These are phyloP conservation scores for Rhytidhysteron rufulum DNA, from an alignment of 2,329 filamentous ascomycete genomes.

Conservation along the genomic window DNA sequence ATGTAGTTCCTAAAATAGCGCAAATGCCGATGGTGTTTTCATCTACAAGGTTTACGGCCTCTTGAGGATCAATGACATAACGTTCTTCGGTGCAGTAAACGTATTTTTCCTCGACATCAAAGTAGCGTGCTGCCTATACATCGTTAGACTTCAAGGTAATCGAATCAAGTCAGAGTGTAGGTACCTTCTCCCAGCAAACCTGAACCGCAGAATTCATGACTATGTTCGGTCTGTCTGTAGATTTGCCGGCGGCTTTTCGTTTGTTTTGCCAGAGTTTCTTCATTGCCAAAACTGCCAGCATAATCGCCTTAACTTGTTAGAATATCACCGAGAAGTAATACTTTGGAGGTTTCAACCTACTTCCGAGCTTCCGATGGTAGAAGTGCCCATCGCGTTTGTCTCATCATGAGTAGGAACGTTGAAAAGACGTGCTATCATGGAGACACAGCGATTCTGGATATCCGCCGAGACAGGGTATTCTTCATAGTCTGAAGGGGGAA, in stretches of 20 bases:
- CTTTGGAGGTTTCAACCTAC: slow-evolving; percentile 39
- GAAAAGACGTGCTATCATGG: slow-evolving; percentile 71
- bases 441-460: slow-evolving; percentile 76
- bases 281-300: slow-evolving; percentile 76
- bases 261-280: slow-evolving; percentile 92
- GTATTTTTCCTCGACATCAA: slow-evolving; percentile 83
- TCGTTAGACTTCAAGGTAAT: no score
- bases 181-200: slow-evolving; percentile 90
- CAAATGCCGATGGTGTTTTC: slow-evolving; percentile 87
- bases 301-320: slow-evolving; percentile 3
- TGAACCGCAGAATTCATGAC: slow-evolving; percentile 96
- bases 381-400: slow-evolving; percentile 74
- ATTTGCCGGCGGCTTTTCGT: slow-evolving; percentile 77
- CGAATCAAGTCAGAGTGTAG: slow-evolving; percentile 37
- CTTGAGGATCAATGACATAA: slow-evolving; percentile 61
- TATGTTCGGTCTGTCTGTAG: slow-evolving; percentile 78
- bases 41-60: slow-evolving; percentile 59
- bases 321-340: slow-evolving; percentile 3
- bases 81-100: slow-evolving; percentile 60
- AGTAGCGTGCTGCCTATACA: slow-evolving; percentile 62
- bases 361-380: slow-evolving; percentile 84
- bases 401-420: slow-evolving; percentile 62
- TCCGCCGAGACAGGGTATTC: slow-evolving; percentile 50
- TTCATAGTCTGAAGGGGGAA: slow-evolving; percentile 34
- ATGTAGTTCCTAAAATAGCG: slow-evolving; percentile 85